Conservation (phyloP, 495 filamentous ascomycete species). For the Penicillium egyptiacum region DNA sequence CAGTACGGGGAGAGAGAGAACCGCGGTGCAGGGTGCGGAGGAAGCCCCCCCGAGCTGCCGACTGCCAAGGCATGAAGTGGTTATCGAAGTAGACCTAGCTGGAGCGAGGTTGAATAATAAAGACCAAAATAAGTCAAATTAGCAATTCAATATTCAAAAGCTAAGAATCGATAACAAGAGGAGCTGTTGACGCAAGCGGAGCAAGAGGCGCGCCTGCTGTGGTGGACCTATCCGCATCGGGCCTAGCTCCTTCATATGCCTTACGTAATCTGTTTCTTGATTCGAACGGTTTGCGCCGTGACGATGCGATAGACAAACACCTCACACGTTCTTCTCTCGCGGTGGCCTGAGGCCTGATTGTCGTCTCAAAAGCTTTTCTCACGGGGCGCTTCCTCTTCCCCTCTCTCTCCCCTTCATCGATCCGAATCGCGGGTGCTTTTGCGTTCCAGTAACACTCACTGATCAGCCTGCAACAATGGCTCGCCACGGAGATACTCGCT, state of each 20-base stretch:
- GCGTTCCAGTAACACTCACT: conserved; percentile 63
- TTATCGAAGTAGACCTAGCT: background rate
- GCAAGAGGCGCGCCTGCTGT: conserved; percentile 26
- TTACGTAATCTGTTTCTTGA: conserved; percentile 20
- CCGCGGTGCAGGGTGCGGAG: conserved; percentile 32
- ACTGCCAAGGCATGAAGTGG: conserved; percentile 35
- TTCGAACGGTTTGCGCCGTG: conserved; percentile 4
- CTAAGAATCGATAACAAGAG: conserved; percentile 11
- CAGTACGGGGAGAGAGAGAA: conserved; percentile 28
- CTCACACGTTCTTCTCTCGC: conserved; percentile 3
- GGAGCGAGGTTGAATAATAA: background rate
- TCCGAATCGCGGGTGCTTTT: conserved; percentile 33
- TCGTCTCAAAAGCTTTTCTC: background rate
- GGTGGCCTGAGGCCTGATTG: background rate
- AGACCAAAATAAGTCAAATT: background rate
- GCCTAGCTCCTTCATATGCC: conserved; percentile 13
- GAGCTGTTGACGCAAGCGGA: conserved; percentile 35
- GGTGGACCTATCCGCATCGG: conserved; percentile 29
- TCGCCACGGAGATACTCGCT: conserved; percentile 89
- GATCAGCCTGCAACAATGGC: conserved; percentile 73
- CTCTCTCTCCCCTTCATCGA: conserved; percentile 10
- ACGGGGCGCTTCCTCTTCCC: background rate
- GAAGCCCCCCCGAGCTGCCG: conserved; percentile 30
- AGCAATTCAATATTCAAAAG: conserved; percentile 13
- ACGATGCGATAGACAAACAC: conserved; percentile 6